Evolutionary conservation across 176 grass and related monocot genomes (phyloP), one percentile per base, ranked within the genome.

Genomic region (Chloris gayana): DNA sequence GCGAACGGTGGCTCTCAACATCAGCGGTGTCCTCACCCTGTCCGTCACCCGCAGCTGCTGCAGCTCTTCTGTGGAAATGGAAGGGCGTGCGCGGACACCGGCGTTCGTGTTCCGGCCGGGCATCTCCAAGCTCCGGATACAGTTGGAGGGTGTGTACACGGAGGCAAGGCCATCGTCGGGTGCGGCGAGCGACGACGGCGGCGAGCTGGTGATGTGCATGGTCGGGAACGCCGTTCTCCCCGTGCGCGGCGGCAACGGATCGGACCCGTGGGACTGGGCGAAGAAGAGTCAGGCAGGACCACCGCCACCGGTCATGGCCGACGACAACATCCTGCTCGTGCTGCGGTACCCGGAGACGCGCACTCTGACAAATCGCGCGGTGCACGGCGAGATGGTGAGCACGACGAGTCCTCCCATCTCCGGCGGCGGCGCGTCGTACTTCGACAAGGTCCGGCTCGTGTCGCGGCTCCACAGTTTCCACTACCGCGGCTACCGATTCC

Each of bases 111-210:
- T 91, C 54, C 89, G 79, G 89, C 81, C 86, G 0, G 87, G 94
- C 17, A 82, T 50, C 60, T 82, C 89, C 22, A 89, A 97, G 83
- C 64, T 91, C 8, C 91, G 78, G 64, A 80, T 97, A 6, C 72
- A 88, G 72, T 84, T 97, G 42, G 85, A 97, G 85, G 94, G 94
- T 3, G 82, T 94, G 7, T 97, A 97, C 68, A 81, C 89, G 29
- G 89, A 97, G 76, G 83, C 74, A 4, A 59, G 3, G n/a, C 7
- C 35, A 37, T 37, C 22, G 21, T 24, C 54, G 22, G 57, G 9
- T 13, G 1, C 24, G 9, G 57, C 4, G 57, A 59, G 8, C 57
- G n/a, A 4, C 35, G 35, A 37, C 79, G 69, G 78, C 30, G 85
- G 71, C 6, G 91, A 91, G 69, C 22, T 65, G 35, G 76, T 94